A percentile compares a stretch with the other conserved stretches of the same genome.
Evolutionary conservation across 768 basidiomycete genomes (phyloP).

Genomic region (Mrakia gelida): DNA sequence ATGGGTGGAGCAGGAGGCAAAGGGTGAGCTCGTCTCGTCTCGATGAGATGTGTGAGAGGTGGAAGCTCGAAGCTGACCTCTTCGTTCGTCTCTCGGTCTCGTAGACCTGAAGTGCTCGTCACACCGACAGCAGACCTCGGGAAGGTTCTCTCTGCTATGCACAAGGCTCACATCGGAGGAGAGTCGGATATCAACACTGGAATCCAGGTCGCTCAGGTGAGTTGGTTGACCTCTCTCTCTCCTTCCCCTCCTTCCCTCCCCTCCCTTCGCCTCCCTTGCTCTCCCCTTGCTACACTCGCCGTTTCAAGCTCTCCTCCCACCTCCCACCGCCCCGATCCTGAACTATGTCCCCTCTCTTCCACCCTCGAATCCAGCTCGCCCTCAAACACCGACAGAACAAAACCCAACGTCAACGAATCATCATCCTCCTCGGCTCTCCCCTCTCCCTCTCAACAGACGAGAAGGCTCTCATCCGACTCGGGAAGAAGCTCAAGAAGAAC

Average conservation of each 20-base stretch:
- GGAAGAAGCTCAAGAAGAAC: conserved; percentile 98
- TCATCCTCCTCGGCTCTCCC: conserved; percentile 90
- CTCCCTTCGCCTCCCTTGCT: neutral
- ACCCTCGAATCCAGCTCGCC: conserved; percentile 54
- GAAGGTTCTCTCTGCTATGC: conserved; percentile 76
- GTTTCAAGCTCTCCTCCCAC: neutral
- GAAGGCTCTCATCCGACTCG: conserved; percentile 75
- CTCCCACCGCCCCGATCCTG: neutral
- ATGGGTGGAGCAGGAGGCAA: conserved; percentile 73
- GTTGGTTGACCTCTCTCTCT: conserved; percentile 15
- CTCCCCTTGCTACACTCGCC: neutral
- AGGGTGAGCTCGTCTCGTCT: conserved; percentile 55
- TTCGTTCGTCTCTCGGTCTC: conserved; percentile 40
- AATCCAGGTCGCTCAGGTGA: conserved; percentile 76
- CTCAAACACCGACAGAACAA: conserved; percentile 98
- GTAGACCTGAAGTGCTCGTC: conserved; percentile 83
- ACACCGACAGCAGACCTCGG: conserved; percentile 94
- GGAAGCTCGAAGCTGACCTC: neutral
- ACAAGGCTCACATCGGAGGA: conserved; percentile 73
- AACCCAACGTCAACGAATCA: conserved; percentile 91
- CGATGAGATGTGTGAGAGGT: neutral
- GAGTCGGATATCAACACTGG: conserved; percentile 81
- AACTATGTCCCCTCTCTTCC: neutral
- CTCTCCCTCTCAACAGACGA: conserved; percentile 52
- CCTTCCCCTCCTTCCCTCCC: neutral